Percentiles rank a stretch among this genome's conserved stretches.
phyloP scores from a whole-genome alignment of 768 basidiomycete species.

The Psilocybe tampanensis region DNA sequence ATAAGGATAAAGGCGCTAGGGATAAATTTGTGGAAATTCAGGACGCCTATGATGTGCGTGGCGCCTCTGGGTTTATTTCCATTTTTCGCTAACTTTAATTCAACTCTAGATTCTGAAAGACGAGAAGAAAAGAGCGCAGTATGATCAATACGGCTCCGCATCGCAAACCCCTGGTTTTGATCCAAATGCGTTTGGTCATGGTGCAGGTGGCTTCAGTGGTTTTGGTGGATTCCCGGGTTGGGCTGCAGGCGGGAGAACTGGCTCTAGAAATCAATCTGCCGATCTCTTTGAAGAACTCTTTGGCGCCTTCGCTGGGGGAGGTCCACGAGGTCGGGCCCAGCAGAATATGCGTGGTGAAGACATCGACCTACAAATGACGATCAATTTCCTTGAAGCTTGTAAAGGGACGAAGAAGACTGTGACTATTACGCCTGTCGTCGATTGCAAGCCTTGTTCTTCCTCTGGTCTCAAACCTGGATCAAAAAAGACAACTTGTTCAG shows the following conservation, averaged over 20 bases:
- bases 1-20: conserved; percentile 87
- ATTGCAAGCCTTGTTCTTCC: conserved; percentile 85
- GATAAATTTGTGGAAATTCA: conserved; percentile 97
- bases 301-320: conserved; percentile 59
- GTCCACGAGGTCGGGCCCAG: conserved; percentile 41
- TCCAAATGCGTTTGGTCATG: conserved; percentile 71
- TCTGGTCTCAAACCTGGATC: conserved; percentile 86
- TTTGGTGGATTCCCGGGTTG: conserved; percentile 10
- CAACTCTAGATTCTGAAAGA: conserved; percentile 82
- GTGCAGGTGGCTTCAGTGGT: conserved; percentile 19
- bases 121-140: conserved; percentile 88
- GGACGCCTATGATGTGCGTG: conserved; percentile 87
- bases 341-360: conserved; percentile 70
- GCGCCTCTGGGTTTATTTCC: conserved; percentile 1
- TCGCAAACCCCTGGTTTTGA: conserved; percentile 96
- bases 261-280: conserved; percentile 31
- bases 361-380: conserved; percentile 72
- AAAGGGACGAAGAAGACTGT: conserved; percentile 81
- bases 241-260: conserved; percentile 13
- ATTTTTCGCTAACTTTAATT: conserved; percentile 6
- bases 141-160: conserved; percentile 90
- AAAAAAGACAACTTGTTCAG: conserved; percentile 74
- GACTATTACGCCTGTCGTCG: conserved; percentile 76
- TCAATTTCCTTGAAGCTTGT: conserved; percentile 94
- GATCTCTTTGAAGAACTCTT: conserved; percentile 91